These are phyloP conservation scores for Boletellus sp. DNA, from an alignment of 768 basidiomycete genomes.

Conservation along the genomic window DNA sequence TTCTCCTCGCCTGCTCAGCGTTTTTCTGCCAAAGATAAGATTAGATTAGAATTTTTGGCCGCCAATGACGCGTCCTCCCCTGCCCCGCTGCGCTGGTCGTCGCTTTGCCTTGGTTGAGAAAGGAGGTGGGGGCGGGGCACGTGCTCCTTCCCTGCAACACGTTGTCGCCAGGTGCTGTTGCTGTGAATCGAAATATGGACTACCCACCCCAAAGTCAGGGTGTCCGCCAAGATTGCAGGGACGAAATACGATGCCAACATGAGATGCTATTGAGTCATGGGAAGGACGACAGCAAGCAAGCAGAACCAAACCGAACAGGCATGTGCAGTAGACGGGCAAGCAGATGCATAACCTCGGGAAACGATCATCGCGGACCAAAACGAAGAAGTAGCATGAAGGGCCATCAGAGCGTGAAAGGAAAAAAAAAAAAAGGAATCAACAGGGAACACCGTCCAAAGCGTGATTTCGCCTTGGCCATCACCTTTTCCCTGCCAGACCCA, in stretches of 20 bases:
- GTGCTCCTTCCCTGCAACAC: not conserved
- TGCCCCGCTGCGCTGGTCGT: too few species aligned
- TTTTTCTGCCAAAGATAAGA: too few species aligned
- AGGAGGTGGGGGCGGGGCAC: not conserved
- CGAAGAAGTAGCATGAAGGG: not conserved
- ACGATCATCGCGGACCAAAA: constrained; percentile 20
- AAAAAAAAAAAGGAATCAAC: constrained; percentile 4
- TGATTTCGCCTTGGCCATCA: constrained; percentile 11
- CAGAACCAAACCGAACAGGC: constrained; percentile 1
- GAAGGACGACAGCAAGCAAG: constrained; percentile 4
- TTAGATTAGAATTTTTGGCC: too few species aligned
- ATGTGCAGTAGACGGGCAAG: constrained; percentile 12
- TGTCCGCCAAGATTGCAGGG: not conserved
- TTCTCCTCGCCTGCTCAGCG: too few species aligned
- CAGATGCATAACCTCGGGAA: constrained; percentile 13
- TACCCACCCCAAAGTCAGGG: too few species aligned
- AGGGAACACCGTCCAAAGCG: constrained; percentile 10
- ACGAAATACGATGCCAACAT: constrained; percentile 14
- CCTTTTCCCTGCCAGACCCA: constrained; percentile 13
- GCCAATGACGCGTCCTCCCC: too few species aligned
- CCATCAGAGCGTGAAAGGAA: not conserved
- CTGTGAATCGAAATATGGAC: too few species aligned
- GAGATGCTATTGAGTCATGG: constrained; percentile 10
- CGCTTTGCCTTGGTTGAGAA: too few species aligned
- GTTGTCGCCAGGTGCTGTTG: constrained; percentile 1